Base-by-base conservation (phyloP, 2,329 filamentous ascomycete species). In the Macrophomina phaseolina region DNA sequence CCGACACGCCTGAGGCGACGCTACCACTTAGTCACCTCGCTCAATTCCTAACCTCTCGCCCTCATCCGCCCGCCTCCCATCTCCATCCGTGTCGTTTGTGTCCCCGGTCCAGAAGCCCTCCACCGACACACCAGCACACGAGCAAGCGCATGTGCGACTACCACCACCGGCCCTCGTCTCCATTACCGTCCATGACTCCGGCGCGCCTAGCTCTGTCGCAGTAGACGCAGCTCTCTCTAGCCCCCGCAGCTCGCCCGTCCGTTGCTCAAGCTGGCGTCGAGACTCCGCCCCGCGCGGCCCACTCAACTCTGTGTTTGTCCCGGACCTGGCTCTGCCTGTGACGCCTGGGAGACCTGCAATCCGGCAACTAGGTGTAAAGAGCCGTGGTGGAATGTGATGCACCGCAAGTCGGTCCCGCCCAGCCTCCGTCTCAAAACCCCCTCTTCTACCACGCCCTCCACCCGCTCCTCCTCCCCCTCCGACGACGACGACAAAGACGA, bases 231-330 rank as follows among this genome's bases (percentile, higher is more conserved):
- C 49, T 34, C 23, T 23, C 23, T 34, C 18, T n/a, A n/a, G 46
- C 2, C 55, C 36, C 38, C 16, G 36, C 51, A 38, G 18, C 58
- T 11, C 9, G 7, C n/a, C 30, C 4, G 2, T 11, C 38, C 61
- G 18, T 60, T 51, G 30, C 73, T 74, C 76, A 79, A 75, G 71
- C 77, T 79, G 77, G 77, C 77, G 74, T 74, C 76, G 72, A 71
- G 72, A 74, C 70, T 72, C 53, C 73, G 68, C 40, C 70, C 73
- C 55, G 36, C 56, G 66, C 68, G 68, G 67, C 53, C 67, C 45
- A 42, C 55, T 32, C 71, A 74, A 65, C 70, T 73, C 66, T 62
- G 58, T 45, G 71, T 75, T 67, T 78, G 76, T 68, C 72, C 76
- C 65, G 73, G 72, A 63, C 70, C 73, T 64, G 73, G 76, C 51